Conservation (phyloP, 2,329 filamentous ascomycete genomes). For the Aspergillus intermedius region DNA sequence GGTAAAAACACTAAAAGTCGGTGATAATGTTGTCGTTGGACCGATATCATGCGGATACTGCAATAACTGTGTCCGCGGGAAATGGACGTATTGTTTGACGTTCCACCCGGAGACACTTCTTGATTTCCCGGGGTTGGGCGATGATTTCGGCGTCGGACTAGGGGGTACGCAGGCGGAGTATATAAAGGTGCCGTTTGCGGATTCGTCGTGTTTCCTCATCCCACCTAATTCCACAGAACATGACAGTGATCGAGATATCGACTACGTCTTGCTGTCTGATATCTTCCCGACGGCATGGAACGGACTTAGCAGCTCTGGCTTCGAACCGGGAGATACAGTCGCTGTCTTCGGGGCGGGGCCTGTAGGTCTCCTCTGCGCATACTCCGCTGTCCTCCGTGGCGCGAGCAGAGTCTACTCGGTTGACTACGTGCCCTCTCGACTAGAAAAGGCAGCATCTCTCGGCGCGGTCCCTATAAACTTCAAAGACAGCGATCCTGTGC, state of each 20-base stretch:
- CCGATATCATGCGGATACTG: slow-evolving; percentile 67
- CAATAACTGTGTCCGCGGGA: slow-evolving; percentile 79
- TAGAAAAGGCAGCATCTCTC: slow-evolving; percentile 51
- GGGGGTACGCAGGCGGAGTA: slow-evolving; percentile 61
- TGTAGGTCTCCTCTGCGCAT: slow-evolving; percentile 60
- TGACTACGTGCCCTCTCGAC: slow-evolving; percentile 54
- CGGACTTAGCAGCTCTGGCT: slow-evolving; percentile 31
- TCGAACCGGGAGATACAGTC: slow-evolving; percentile 47
- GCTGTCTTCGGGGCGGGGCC: slow-evolving; percentile 60
- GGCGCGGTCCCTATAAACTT: slow-evolving; percentile 57
- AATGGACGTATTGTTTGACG: slow-evolving; percentile 57
- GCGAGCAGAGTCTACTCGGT: slow-evolving; percentile 56
- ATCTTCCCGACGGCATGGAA: slow-evolving; percentile 38
- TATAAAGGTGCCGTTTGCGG: background rate
- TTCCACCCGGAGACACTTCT: background rate
- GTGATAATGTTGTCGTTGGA: slow-evolving; percentile 69
- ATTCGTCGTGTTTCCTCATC: background rate
- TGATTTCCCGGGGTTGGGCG: slow-evolving; percentile 51
- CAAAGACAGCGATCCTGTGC: slow-evolving; percentile 46
- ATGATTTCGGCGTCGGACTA: slow-evolving; percentile 75
- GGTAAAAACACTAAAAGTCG: slow-evolving; percentile 50
- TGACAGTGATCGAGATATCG: background rate
- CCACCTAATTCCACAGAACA: background rate
- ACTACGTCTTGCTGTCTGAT: slow-evolving; percentile 18
- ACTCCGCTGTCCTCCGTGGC: slow-evolving; percentile 55